Base-by-base conservation (phyloP, 805 yeast species). In the Zygosaccharomyces bailii region DNA sequence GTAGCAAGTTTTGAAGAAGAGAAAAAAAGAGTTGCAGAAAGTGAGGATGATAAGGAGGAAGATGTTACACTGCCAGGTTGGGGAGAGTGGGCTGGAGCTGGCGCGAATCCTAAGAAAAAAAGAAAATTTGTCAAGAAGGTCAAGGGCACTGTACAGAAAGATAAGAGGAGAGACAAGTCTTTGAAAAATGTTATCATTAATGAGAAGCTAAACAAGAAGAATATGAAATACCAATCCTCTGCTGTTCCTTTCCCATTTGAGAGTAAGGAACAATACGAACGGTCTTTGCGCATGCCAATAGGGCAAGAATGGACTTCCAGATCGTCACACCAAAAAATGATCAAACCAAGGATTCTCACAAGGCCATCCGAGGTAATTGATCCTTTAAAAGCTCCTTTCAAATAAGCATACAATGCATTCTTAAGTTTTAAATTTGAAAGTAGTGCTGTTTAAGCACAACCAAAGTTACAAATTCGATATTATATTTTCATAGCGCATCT, bases 181-280 rank as follows among this genome's bases (percentile, higher is more conserved):
- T 69, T 84, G 66, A 74, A 84, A 55, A 79, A 83, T 57, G 98
- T 93, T 23, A 89, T 93, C 45, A 85, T 93, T 60, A 91, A 88
- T 66, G 98, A 93, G 65, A 79, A 76, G 51, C 80, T 81, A 30
- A 86, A 86, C 66, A 90, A 91, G 71, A 87, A 85, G 74, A 82
- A 82, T 59, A 69, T 80, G 59, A 89, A 87, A 67, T 93, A 87
- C 68, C 89, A 83, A 64, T 84, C 96, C 1, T 75, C 82, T 31
- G 80, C 84, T n/a, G 96, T 93, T 38, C 98, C 98, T 20, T 91
- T 82, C 76, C 97, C 97, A 48, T 93, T 76, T 65, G 97, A 93
- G 69, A 84, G 83, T 48, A 76, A 83, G 62, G 98, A 89, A 62
- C 98, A 93, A 68, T 93, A 93, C 65, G 99, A 93, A 67, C 79